phyloP scores from a whole-genome alignment of 73 alveolate genomes.

The Strombidium stylifer region DNA sequence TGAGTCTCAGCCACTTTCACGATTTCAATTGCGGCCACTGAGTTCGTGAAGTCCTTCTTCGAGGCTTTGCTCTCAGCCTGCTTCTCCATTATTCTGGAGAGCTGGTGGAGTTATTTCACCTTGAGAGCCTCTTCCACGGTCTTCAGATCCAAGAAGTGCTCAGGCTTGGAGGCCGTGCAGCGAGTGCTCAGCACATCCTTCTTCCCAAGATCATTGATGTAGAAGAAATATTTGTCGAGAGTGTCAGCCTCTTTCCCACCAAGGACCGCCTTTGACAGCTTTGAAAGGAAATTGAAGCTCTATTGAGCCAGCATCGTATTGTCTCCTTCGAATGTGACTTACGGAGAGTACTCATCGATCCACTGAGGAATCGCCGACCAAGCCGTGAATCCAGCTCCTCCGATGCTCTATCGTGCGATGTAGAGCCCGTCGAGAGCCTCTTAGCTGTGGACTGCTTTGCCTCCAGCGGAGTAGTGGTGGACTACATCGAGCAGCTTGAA shows the following conservation, averaged over 20 bases:
- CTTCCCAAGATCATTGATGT: too few relatives aligned
- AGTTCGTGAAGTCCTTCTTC: conserved; percentile 14
- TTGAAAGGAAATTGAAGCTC: conserved; percentile 59
- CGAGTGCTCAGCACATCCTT: too few relatives aligned
- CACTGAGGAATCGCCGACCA: conserved; percentile 64
- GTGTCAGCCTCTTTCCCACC: too few relatives aligned
- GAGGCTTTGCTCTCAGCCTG: too few relatives aligned
- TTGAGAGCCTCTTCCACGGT: conserved; percentile 13
- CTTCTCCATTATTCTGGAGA: not conserved
- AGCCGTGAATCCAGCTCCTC: conserved; percentile 78
- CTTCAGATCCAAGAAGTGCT: conserved; percentile 16
- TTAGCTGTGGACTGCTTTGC: too few relatives aligned
- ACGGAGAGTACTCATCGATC: conserved; percentile 58
- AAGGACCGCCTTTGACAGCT: too few relatives aligned
- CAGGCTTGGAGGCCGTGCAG: conserved; percentile 9
- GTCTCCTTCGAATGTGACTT: conserved; percentile 87
- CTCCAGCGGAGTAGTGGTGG: conserved; percentile 37
- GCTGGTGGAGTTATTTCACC: conserved; percentile 2
- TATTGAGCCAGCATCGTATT: conserved; percentile 70
- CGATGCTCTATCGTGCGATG: conserved; percentile 64
- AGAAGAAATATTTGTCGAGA: too few relatives aligned
- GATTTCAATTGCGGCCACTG: conserved; percentile 13
- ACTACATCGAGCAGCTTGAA: conserved; percentile 30
- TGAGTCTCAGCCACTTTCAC: conserved; percentile 40
- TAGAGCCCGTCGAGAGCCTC: conserved; percentile 57